A percentile compares a stretch with the other conserved stretches of the same genome.
Conservation (phyloP, 2,329 filamentous ascomycete genomes). For the Magnaporthiopsis incrustans region DNA sequence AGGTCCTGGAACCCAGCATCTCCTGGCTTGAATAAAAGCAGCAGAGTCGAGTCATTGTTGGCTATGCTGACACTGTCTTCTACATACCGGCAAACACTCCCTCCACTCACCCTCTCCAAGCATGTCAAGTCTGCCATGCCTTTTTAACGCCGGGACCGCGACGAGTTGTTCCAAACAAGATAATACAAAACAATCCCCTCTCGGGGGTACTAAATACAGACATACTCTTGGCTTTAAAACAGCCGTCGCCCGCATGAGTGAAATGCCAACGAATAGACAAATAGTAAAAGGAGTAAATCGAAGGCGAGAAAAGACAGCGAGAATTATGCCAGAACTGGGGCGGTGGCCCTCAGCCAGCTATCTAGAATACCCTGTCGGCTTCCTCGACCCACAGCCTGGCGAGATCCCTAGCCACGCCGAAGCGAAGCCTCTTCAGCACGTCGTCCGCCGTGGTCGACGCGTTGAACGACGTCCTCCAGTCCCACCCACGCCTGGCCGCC, state of each 20-base stretch:
- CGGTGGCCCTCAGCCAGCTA: neutral
- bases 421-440: slow-evolving; percentile 62
- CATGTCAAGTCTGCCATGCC: neutral
- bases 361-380: slow-evolving; percentile 35
- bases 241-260: too few relatives aligned
- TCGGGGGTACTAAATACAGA: neutral
- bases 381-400: slow-evolving; percentile 61
- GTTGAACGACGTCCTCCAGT: slow-evolving; percentile 44
- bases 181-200: neutral
- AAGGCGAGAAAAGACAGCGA: neutral
- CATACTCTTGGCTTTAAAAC: neutral
- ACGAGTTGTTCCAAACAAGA: neutral
- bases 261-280: too few relatives aligned
- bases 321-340: neutral
- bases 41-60: neutral
- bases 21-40: slow-evolving; percentile 3
- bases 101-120: neutral
- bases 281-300: neutral
- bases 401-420: slow-evolving; percentile 68
- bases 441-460: slow-evolving; percentile 56
- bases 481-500: slow-evolving; percentile 40
- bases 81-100: neutral
- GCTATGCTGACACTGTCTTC: neutral
- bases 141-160: neutral
- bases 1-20: slow-evolving; percentile 25